These are phyloP conservation scores for Exserohilum rostratum DNA, from an alignment of 2,329 filamentous ascomycete genomes.

Conservation along the genomic window DNA sequence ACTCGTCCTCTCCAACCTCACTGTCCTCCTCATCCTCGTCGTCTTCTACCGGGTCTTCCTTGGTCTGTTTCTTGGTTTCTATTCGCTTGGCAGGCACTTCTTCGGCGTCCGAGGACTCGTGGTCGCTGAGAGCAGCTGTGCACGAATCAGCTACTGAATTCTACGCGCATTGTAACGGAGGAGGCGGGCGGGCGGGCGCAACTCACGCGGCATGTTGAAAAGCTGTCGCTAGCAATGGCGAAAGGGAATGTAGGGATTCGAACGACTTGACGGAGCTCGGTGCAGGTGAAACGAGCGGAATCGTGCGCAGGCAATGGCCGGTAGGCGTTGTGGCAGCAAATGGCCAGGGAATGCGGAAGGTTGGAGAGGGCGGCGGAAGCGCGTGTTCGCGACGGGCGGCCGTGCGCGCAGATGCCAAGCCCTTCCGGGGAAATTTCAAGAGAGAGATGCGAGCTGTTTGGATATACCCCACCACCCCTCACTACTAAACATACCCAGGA, in stretches of 20 bases:
- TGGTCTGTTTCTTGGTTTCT: constrained; percentile 1
- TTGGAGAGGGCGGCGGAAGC: constrained; percentile 13
- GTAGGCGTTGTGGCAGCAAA: constrained; percentile 7
- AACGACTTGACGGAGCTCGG: constrained; percentile 11
- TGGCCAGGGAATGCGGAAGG: constrained; percentile 4
- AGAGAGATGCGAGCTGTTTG: constrained; percentile 25
- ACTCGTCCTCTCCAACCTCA: constrained; percentile 45
- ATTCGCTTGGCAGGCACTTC: constrained; percentile 35
- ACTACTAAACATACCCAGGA: constrained; percentile 18
- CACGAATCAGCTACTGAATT: constrained; percentile 21
- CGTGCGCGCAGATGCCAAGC: constrained; percentile 24
- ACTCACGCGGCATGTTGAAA: constrained; percentile 45
- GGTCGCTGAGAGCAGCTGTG: constrained; percentile 50
- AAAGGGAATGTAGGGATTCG: neutral
- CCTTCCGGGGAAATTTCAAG: constrained; percentile 37
- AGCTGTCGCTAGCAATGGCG: constrained; percentile 17
- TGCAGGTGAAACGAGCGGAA: constrained; percentile 8
- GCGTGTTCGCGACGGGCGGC: constrained; percentile 22
- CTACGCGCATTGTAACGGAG: constrained; percentile 3
- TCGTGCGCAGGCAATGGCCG: constrained; percentile 11
- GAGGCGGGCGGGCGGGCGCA: constrained; percentile 9
- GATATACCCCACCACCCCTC: constrained; percentile 37
- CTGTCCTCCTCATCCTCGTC: constrained; percentile 46
- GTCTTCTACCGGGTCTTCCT: constrained; percentile 19
- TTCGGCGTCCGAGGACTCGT: constrained; percentile 44